Conservation (phyloP, 768 basidiomycete genomes). For the Trametes meyenii region DNA sequence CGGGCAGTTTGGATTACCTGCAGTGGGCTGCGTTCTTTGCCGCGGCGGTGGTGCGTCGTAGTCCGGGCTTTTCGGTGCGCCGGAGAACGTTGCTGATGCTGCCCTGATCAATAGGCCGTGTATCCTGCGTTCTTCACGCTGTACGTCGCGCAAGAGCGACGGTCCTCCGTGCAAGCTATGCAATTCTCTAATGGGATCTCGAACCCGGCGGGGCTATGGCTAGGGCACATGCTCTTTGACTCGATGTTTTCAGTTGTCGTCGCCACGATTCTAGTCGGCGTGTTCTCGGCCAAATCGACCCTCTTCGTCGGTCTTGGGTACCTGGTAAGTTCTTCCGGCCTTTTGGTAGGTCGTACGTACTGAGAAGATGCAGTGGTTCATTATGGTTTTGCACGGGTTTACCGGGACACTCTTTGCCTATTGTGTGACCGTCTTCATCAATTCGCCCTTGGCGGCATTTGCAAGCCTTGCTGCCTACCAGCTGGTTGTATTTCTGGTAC, state of each 20-base stretch:
- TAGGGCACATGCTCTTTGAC: conserved; percentile 80
- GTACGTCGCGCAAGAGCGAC: conserved; percentile 74
- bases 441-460: conserved; percentile 73
- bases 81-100: background rate
- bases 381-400: conserved; percentile 71
- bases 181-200: conserved; percentile 77
- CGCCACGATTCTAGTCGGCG: conserved; percentile 64
- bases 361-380: conserved; percentile 56
- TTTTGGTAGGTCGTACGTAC: background rate
- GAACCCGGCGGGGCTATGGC: conserved; percentile 73
- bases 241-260: conserved; percentile 57
- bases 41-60: conserved; percentile 60
- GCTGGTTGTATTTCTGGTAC: conserved; percentile 68
- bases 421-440: conserved; percentile 58
- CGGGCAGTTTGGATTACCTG: conserved; percentile 61
- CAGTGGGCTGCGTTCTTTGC: conserved; percentile 80
- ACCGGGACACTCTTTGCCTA: conserved; percentile 71
- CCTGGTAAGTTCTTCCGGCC: conserved; percentile 44
- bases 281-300: conserved; percentile 57
- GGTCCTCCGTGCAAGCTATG: conserved; percentile 78
- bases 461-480: conserved; percentile 74
- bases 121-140: conserved; percentile 81
- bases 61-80: background rate
- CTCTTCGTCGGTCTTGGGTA: conserved; percentile 73
- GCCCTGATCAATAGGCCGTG: conserved; percentile 49